Percentiles rank a stretch among this genome's conserved stretches.
These are phyloP conservation scores for Trichoderma sp. DNA, from an alignment of 2,329 filamentous ascomycete genomes.

Conservation along the genomic window DNA sequence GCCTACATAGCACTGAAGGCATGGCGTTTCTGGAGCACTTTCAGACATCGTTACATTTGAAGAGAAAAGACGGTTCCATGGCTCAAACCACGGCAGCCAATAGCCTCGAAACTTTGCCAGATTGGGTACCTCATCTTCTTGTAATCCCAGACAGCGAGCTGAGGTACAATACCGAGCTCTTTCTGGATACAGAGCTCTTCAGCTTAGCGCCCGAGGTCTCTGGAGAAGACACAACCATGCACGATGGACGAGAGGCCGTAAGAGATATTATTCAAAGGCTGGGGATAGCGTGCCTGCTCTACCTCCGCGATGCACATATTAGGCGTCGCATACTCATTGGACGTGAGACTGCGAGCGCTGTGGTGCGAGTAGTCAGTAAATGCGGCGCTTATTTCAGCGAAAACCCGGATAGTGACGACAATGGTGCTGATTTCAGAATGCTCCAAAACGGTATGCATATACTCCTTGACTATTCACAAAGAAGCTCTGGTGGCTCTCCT, in stretches of 20 bases:
- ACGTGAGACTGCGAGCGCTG: constrained; percentile 39
- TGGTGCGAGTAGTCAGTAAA: constrained; percentile 43
- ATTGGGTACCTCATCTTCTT: constrained; percentile 53
- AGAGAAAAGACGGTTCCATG: constrained; percentile 29
- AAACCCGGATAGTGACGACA: constrained; percentile 33
- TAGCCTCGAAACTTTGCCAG: constrained; percentile 32
- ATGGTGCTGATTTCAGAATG: constrained; percentile 29
- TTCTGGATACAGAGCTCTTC: constrained; percentile 47
- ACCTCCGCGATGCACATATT: constrained; percentile 48
- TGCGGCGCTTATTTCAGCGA: constrained; percentile 42
- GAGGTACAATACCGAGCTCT: constrained; percentile 40
- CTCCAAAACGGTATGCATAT: constrained; percentile 29
- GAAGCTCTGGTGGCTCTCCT: background rate
- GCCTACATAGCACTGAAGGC: constrained; percentile 48
- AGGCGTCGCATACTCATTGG: constrained; percentile 40
- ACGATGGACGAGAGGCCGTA: background rate
- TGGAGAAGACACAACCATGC: constrained; percentile 28
- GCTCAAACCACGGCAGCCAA: constrained; percentile 23
- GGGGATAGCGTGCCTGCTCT: constrained; percentile 45
- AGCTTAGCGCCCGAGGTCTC: constrained; percentile 24
- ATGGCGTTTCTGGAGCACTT: constrained; percentile 48
- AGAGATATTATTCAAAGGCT: constrained; percentile 38
- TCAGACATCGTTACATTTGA: constrained; percentile 29
- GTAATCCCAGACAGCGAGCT: constrained; percentile 45
- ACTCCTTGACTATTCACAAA: background rate